Conservation (phyloP, 2,329 filamentous ascomycete genomes). For the Fusarium multiceps region DNA sequence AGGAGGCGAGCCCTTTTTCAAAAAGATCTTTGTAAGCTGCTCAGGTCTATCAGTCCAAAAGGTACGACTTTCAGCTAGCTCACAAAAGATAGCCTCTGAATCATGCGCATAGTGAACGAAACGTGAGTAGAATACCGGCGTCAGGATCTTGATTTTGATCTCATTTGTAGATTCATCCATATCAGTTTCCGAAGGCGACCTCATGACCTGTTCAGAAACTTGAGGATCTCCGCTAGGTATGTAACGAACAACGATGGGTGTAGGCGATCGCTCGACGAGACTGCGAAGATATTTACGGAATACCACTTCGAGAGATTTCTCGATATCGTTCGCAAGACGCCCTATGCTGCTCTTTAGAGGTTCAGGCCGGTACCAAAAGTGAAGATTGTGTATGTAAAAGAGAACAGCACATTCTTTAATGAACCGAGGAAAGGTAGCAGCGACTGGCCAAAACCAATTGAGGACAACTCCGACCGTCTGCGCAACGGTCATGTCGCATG, state of each 20-base stretch:
- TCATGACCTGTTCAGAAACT: constrained; percentile 53
- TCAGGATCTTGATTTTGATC: constrained; percentile 68
- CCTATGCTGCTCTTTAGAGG: constrained; percentile 67
- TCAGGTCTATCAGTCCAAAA: constrained; percentile 67
- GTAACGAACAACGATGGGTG: constrained; percentile 64
- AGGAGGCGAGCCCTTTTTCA: constrained; percentile 54
- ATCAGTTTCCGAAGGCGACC: constrained; percentile 46
- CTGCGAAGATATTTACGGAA: constrained; percentile 62
- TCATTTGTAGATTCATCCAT: constrained; percentile 46
- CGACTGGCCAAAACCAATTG: constrained; percentile 74
- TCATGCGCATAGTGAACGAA: constrained; percentile 72
- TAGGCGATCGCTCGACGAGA: constrained; percentile 60
- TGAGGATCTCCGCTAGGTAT: constrained; percentile 60
- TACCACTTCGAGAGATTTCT: constrained; percentile 58
- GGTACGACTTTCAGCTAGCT: constrained; percentile 69
- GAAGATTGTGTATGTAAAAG: constrained; percentile 66
- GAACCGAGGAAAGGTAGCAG: constrained; percentile 74
- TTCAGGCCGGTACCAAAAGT: constrained; percentile 74
- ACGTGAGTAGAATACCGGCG: constrained; percentile 74
- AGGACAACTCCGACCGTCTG: constrained; percentile 61
- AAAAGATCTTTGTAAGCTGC: constrained; percentile 59
- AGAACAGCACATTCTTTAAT: constrained; percentile 68
- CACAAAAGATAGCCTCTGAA: constrained; percentile 70
- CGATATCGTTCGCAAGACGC: constrained; percentile 62
- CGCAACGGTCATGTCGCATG: constrained; percentile 55